Conservation (phyloP, 2,329 filamentous ascomycete species). For the Aphanocladium album region DNA sequence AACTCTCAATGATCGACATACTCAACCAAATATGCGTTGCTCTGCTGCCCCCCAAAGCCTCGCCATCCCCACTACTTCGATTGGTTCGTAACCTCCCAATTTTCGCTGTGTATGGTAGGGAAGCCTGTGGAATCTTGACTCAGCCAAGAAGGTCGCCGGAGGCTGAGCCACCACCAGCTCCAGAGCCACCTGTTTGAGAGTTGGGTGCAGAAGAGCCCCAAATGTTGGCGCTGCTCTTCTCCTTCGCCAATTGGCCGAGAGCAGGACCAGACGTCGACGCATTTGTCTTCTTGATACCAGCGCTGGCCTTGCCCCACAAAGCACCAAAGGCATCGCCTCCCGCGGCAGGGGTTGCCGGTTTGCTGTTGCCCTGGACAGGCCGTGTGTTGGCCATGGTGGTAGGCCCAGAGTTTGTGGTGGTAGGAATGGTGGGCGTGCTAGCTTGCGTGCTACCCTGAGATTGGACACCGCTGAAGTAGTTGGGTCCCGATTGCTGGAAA, state of each 20-base stretch:
- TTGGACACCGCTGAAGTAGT: conserved; percentile 88
- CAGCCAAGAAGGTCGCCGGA: conserved; percentile 47
- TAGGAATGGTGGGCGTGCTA: conserved; percentile 17
- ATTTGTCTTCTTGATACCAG: conserved; percentile 67
- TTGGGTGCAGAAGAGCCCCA: conserved; percentile 68
- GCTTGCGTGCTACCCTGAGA: conserved; percentile 23
- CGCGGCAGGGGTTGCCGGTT: conserved; percentile 48
- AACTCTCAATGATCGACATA: conserved; percentile 2
- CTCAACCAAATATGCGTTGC: neutral
- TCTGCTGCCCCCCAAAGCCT: neutral
- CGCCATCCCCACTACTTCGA: neutral
- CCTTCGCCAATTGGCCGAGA: conserved; percentile 92
- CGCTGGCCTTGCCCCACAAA: conserved; percentile 72
- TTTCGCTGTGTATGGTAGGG: neutral
- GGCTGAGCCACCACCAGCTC: conserved; percentile 31
- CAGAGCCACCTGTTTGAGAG: conserved; percentile 13
- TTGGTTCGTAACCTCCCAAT: neutral
- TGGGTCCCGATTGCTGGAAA: conserved; percentile 76
- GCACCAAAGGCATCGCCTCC: conserved; percentile 86
- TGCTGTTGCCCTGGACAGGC: conserved; percentile 43
- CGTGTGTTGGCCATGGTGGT: conserved; percentile 42
- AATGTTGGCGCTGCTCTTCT: conserved; percentile 90
- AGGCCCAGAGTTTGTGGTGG: conserved; percentile 31
- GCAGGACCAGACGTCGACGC: conserved; percentile 64
- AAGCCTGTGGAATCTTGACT: conserved; percentile 9